phyloP scores from a whole-genome alignment of 441 rosid species.

The Dalechampia spathulata region DNA sequence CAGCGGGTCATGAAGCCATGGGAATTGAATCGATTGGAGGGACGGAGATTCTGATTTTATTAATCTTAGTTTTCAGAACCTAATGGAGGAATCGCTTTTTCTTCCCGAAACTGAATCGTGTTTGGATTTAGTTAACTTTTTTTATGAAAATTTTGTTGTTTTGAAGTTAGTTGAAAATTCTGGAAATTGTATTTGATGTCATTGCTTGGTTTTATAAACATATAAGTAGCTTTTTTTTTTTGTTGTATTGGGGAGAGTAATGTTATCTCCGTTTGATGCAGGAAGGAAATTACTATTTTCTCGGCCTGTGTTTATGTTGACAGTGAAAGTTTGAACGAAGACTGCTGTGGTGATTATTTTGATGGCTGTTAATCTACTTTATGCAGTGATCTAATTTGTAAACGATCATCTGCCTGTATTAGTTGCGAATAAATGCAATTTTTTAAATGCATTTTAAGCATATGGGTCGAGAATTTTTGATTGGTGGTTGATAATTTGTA shows the following conservation, averaged over 20 bases:
- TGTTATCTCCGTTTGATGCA: constrained; percentile 13
- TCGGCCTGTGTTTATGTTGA: constrained; percentile 7
- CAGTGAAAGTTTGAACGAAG: constrained; percentile 18
- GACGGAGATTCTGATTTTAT: too few relatives aligned
- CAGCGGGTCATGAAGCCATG: constrained; percentile 6
- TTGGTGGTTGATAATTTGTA: constrained; percentile 8
- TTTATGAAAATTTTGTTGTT: too few relatives aligned
- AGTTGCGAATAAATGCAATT: constrained; percentile 24
- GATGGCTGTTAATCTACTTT: constrained; percentile 7
- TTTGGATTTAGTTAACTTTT: too few relatives aligned
- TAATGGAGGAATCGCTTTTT: too few relatives aligned
- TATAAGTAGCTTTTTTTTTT: too few relatives aligned
- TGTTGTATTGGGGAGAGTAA: not conserved
- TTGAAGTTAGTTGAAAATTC: too few relatives aligned
- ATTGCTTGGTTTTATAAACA: too few relatives aligned
- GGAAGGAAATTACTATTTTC: constrained; percentile 5
- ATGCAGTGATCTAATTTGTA: constrained; percentile 23
- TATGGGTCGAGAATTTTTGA: constrained; percentile 32
- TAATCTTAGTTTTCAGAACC: too few relatives aligned
- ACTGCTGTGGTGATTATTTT: constrained; percentile 18
- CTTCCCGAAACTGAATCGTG: too few relatives aligned
- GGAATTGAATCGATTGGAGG: constrained; percentile 9
- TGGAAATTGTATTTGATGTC: too few relatives aligned
- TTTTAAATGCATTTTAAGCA: constrained; percentile 27
- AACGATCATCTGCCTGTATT: constrained; percentile 24